These are phyloP conservation scores for Geotrichum histeridarum DNA, from an alignment of 1,139 yeast genomes.

Conservation along the genomic window DNA sequence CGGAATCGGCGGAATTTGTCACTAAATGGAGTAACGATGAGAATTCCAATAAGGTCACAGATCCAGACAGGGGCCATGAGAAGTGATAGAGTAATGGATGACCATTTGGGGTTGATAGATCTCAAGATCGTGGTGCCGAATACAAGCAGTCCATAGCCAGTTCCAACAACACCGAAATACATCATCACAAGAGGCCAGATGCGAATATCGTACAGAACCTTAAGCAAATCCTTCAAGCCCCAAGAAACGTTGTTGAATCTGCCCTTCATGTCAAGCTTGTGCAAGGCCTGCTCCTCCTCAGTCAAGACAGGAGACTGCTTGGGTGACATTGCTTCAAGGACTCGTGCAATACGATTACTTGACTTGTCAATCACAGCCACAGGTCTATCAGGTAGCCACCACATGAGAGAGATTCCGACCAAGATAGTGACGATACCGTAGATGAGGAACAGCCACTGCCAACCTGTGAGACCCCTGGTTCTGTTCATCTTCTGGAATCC, in stretches of 20 bases:
- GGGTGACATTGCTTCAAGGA: constrained; percentile 33
- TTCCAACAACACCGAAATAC: constrained; percentile 91
- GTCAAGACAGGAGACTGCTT: constrained; percentile 47
- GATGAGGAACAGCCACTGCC: constrained; percentile 82
- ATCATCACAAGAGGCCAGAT: constrained; percentile 78
- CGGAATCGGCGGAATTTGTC: constrained; percentile 59
- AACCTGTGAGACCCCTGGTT: constrained; percentile 63
- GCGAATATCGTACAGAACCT: constrained; percentile 57
- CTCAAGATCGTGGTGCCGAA: constrained; percentile 79
- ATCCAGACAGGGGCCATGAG: constrained; percentile 88
- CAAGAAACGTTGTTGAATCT: constrained; percentile 48
- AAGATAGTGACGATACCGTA: constrained; percentile 70
- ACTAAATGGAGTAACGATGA: constrained; percentile 72
- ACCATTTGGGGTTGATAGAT: constrained; percentile 56
- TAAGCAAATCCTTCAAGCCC: constrained; percentile 56
- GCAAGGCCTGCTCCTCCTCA: constrained; percentile 51
- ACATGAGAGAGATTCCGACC: constrained; percentile 58
- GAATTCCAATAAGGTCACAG: constrained; percentile 74
- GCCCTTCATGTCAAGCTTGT: constrained; percentile 57
- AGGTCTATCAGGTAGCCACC: constrained; percentile 87
- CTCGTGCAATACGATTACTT: constrained; percentile 18
- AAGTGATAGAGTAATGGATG: constrained; percentile 66
- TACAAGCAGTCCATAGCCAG: constrained; percentile 79
- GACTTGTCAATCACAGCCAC: constrained; percentile 10
- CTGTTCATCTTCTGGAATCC: constrained; percentile 84